A percentile compares a stretch with the other conserved stretches of the same genome.
Evolutionary conservation across 106 monocot genomes (phyloP).

Genomic region (Allium cepa): DNA sequence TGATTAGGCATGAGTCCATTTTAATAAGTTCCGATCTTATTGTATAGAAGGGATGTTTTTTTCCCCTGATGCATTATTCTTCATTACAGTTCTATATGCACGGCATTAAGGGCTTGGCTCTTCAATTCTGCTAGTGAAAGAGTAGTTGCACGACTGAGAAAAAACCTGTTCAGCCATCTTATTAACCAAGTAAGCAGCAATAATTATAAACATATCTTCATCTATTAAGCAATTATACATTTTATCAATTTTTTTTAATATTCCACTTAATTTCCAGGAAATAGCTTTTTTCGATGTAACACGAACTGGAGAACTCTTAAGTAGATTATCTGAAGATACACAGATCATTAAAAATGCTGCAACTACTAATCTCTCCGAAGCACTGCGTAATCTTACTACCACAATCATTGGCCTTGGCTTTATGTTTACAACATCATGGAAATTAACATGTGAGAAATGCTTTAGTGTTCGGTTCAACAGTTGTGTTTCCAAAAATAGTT

Average conservation of each 20-base stretch:
- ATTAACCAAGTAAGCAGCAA: conserved; percentile 56
- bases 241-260: neutral
- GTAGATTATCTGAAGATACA: conserved; percentile 96
- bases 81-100: conserved; percentile 69
- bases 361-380: conserved; percentile 95
- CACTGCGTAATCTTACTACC: conserved; percentile 75
- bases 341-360: conserved; percentile 99
- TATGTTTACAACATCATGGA: conserved; percentile 98
- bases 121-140: conserved; percentile 98
- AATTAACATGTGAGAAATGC: conserved; percentile 71
- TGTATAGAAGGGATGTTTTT: too few relatives aligned
- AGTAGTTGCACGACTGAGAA: conserved; percentile 94
- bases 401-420: conserved; percentile 80
- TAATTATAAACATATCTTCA: too few relatives aligned
- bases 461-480: neutral
- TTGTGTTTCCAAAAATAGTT: too few relatives aligned
- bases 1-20: too few relatives aligned
- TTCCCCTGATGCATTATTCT: neutral
- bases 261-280: conserved; percentile 39
- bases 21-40: too few relatives aligned
- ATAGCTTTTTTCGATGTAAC: conserved; percentile 98
- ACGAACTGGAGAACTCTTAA: conserved; percentile 94
- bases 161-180: conserved; percentile 86
- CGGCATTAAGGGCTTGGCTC: conserved; percentile 79
- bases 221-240: too few relatives aligned